These are phyloP conservation scores for Tilletia caries DNA, from an alignment of 1,284 basidiomycete species.

Conservation along the genomic window DNA sequence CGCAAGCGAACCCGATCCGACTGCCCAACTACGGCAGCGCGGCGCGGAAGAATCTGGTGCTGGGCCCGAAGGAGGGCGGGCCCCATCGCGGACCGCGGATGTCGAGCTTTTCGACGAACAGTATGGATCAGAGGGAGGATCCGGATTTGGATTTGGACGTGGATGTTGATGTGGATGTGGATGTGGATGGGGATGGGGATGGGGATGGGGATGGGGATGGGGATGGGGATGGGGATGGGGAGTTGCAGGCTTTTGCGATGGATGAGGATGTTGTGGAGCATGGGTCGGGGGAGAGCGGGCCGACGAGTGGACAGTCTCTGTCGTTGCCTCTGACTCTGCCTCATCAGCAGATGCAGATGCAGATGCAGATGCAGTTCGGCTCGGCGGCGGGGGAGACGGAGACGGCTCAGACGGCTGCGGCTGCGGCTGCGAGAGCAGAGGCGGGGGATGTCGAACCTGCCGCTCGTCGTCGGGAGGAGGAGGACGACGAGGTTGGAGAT, in stretches of 20 bases:
- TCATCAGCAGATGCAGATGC: no score
- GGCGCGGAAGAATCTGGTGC: no score
- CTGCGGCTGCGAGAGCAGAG: no score
- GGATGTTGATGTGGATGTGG: slow-evolving; percentile 12
- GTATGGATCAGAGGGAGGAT: not conserved
- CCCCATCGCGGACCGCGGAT: slow-evolving; percentile 17
- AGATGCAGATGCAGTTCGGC: no score
- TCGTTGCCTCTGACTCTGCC: no score
- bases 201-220: not conserved
- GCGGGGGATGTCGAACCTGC: not conserved
- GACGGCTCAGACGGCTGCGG: no score
- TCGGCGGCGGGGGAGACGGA: no score
- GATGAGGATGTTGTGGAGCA: slow-evolving; percentile 22
- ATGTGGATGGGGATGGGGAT: slow-evolving; percentile 24
- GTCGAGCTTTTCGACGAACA: slow-evolving; percentile 17
- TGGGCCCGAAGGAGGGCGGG: slow-evolving; percentile 45
- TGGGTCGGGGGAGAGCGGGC: not conserved
- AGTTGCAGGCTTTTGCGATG: slow-evolving; percentile 23
- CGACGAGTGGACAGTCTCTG: no score
- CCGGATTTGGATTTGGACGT: slow-evolving; percentile 6
- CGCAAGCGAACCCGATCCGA: not conserved
- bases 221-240: slow-evolving; percentile 9
- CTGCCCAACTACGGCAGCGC: not conserved
- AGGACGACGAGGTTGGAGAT: not conserved
- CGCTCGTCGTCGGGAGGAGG: not conserved